phyloP scores from a whole-genome alignment of 768 basidiomycete species.

The Exidia glandulosa region DNA sequence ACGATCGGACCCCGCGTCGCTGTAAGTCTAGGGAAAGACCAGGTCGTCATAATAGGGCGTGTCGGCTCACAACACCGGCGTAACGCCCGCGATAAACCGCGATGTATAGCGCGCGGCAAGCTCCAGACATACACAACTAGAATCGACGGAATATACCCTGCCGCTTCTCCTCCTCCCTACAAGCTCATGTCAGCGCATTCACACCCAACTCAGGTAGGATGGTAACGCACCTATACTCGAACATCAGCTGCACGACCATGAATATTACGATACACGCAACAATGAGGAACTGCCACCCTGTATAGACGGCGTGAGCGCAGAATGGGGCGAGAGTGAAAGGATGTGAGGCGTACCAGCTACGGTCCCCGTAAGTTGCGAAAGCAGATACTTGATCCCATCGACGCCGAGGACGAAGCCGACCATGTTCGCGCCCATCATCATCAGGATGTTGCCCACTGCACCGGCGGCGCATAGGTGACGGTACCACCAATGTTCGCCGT shows the following conservation, averaged over 20 bases:
- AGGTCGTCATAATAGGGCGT: too few species aligned
- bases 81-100: too few species aligned
- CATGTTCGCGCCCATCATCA: conserved; percentile 89
- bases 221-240: too few species aligned
- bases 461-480: conserved; percentile 76
- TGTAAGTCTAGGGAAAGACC: too few species aligned
- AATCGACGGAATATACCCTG: too few species aligned
- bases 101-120: too few species aligned
- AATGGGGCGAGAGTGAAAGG: background rate
- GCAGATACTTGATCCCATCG: conserved; percentile 65
- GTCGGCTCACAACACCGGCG: too few species aligned
- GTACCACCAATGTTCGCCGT: conserved; percentile 64
- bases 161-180: too few species aligned
- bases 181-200: too few species aligned
- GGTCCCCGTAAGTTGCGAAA: conserved; percentile 49
- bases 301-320: background rate
- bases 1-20: too few species aligned
- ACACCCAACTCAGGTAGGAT: too few species aligned
- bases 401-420: conserved; percentile 89
- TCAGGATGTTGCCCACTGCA: conserved; percentile 69
- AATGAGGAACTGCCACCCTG: conserved; percentile 58
- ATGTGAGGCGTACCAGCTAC: conserved; percentile 40
- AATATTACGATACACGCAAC: conserved; percentile 57
- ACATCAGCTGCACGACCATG: conserved; percentile 82
- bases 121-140: too few species aligned